Evolutionary conservation across 306 rosid species (phyloP).

Genomic region (Neltuma alba): DNA sequence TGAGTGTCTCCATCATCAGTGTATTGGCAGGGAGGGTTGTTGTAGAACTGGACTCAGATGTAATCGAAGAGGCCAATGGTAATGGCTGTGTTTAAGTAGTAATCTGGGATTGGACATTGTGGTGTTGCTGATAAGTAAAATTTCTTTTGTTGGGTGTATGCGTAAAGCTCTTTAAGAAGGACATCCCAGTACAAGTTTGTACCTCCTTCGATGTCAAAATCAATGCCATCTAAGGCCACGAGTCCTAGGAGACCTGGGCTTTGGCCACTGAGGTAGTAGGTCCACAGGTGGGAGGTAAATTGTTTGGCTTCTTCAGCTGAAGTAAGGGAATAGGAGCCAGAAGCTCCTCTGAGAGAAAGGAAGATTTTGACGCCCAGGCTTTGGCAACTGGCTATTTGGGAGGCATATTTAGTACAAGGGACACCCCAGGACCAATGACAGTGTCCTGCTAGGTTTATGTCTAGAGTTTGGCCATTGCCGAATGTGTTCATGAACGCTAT

Average conservation of each 20-base stretch:
- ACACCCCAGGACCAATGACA: background rate
- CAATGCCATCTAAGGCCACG: slow-evolving; percentile 50
- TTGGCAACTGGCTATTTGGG: background rate
- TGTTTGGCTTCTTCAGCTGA: background rate
- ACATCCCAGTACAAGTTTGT: slow-evolving; percentile 39
- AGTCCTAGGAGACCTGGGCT: slow-evolving; percentile 36
- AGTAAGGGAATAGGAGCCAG: too few species aligned
- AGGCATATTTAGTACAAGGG: background rate
- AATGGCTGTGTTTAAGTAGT: background rate
- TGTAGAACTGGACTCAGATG: background rate
- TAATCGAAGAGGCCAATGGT: background rate
- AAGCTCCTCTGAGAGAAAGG: background rate
- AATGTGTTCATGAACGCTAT: background rate
- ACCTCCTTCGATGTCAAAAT: slow-evolving; percentile 54
- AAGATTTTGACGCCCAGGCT: background rate
- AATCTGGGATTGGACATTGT: background rate
- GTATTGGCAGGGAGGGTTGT: background rate
- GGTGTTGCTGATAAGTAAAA: slow-evolving; percentile 32
- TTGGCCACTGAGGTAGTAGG: slow-evolving; percentile 10
- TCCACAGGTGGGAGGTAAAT: slow-evolving; percentile 23
- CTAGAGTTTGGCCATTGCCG: background rate
- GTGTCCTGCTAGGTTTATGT: background rate
- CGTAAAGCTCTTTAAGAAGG: slow-evolving; percentile 20
- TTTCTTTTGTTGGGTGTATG: background rate
- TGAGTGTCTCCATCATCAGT: background rate